A percentile compares a stretch with the other conserved stretches of the same genome.
Conservation (phyloP, 129 eudicot species). For the Artemisia annua region DNA sequence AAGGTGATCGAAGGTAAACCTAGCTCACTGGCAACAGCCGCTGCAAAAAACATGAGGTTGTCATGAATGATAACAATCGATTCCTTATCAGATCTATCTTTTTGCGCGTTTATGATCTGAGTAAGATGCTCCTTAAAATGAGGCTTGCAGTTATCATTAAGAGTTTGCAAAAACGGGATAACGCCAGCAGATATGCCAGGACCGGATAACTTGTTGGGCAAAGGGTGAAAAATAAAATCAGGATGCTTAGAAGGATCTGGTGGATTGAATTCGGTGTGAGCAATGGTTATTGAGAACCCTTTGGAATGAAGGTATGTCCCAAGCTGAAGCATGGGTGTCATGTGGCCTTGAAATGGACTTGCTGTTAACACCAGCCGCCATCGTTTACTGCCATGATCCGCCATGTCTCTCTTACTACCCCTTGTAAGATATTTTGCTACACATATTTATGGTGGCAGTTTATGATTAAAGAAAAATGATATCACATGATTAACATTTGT, state of each 20-base stretch:
- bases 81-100: conserved; percentile 8
- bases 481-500: too few relatives aligned
- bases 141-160: conserved; percentile 31
- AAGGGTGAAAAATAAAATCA: conserved; percentile 36
- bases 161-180: conserved; percentile 10
- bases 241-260: conserved; percentile 47
- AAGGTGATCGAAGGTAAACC: conserved; percentile 29
- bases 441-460: too few relatives aligned
- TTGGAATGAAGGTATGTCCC: conserved; percentile 45
- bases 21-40: conserved; percentile 26
- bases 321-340: conserved; percentile 63
- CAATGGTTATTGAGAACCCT: conserved; percentile 54
- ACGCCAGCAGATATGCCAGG: conserved; percentile 9
- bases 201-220: conserved; percentile 28
- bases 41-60: conserved; percentile 26
- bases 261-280: conserved; percentile 41
- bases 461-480: too few relatives aligned
- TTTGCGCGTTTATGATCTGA: conserved; percentile 3
- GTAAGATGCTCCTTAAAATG: conserved; percentile 22
- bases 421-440: too few relatives aligned
- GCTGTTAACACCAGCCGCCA: conserved; percentile 45
- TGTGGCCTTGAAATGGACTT: conserved; percentile 59
- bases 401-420: too few relatives aligned
- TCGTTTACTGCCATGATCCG: conserved; percentile 19
- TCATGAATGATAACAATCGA: conserved; percentile 28